These are phyloP conservation scores for Verticillium isaacii DNA, from an alignment of 2,329 filamentous ascomycete species.

Conservation along the genomic window DNA sequence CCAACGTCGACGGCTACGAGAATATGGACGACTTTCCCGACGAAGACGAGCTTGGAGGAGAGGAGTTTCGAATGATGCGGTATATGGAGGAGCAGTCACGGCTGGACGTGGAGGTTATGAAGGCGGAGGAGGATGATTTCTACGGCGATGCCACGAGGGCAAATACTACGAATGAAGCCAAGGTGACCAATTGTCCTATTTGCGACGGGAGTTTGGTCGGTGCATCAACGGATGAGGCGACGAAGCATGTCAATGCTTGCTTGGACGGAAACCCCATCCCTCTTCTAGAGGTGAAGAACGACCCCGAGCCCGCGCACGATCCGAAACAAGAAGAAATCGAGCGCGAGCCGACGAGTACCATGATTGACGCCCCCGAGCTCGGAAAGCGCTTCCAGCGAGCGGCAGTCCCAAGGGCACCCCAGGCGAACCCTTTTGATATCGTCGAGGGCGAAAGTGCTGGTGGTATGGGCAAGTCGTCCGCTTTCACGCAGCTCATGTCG, in stretches of 20 bases:
- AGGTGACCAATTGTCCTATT: slow-evolving; percentile 63
- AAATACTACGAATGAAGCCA: slow-evolving; percentile 21
- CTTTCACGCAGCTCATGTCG: slow-evolving; percentile 92
- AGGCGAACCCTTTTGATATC: slow-evolving; percentile 70
- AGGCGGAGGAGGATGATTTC: slow-evolving; percentile 47
- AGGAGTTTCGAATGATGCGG: slow-evolving; percentile 60
- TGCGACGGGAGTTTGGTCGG: slow-evolving; percentile 63
- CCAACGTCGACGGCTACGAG: slow-evolving; percentile 26
- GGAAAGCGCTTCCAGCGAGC: slow-evolving; percentile 62
- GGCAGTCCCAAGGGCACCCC: slow-evolving; percentile 69
- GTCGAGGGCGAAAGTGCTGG: slow-evolving; percentile 23
- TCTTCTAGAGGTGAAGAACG: slow-evolving; percentile 30
- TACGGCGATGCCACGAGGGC: slow-evolving; percentile 25
- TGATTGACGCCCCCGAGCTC: slow-evolving; percentile 30
- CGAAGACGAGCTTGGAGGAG: slow-evolving; percentile 48
- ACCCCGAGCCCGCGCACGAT: slow-evolving; percentile 5
- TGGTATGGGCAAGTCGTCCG: slow-evolving; percentile 48
- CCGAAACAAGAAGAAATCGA: slow-evolving; percentile 9
- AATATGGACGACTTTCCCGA: slow-evolving; percentile 54
- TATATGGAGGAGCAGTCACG: slow-evolving; percentile 75
- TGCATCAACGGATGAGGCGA: slow-evolving; percentile 61
- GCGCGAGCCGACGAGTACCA: slow-evolving; percentile 10
- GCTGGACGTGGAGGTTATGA: slow-evolving; percentile 37
- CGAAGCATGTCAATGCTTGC: slow-evolving; percentile 86
- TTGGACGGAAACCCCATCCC: slow-evolving; percentile 75